These are phyloP conservation scores for Paramecium biaurelia DNA, from an alignment of 73 alveolate species.

Conservation along the genomic window DNA sequence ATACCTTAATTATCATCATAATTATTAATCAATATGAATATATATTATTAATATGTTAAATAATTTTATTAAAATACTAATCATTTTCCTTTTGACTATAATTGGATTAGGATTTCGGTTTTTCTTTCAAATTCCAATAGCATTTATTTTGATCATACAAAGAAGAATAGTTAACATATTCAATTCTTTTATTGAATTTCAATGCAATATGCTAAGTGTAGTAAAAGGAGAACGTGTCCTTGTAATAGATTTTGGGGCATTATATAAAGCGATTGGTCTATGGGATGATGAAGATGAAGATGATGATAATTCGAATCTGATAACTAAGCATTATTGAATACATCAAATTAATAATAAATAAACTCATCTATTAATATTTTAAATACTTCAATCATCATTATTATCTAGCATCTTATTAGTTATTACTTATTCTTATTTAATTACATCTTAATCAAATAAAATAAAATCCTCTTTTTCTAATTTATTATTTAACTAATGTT, in stretches of 20 bases:
- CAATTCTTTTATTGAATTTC: neutral
- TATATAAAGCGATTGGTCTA: neutral
- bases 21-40: neutral
- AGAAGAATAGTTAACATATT: neutral
- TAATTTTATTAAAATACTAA: neutral
- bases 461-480: neutral
- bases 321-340: constrained; percentile 17
- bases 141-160: neutral
- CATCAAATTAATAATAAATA: neutral
- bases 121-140: neutral
- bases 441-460: neutral
- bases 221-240: neutral
- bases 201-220: neutral
- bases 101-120: neutral
- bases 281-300: constrained; percentile 1
- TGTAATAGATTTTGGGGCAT: constrained; percentile 33
- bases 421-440: too few relatives aligned
- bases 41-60: neutral
- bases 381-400: neutral
- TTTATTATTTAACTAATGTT: neutral
- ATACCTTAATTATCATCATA: neutral
- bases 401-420: neutral
- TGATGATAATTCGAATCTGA: neutral
- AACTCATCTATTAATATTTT: neutral
- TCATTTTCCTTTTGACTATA: neutral